Evolutionary conservation across 768 basidiomycete species (phyloP), one percentile per base, ranked within the genome.

Genomic region (Russula sp.): DNA sequence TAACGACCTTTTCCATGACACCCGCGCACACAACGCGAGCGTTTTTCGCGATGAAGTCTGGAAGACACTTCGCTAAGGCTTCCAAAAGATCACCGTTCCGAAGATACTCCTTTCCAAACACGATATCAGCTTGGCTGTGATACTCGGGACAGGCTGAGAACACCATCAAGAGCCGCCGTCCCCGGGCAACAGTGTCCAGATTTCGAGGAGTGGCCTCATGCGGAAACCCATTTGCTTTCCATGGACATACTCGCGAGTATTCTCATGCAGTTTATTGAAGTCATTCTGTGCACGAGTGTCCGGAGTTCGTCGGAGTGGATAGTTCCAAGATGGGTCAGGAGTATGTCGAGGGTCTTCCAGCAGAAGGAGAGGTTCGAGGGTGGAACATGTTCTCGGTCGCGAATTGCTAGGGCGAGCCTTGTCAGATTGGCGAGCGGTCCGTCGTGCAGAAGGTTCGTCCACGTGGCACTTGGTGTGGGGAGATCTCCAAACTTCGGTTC

Each of bases 381-480:
- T 5, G 30, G 32, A 11, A 22, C 57, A 14, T 22, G 20, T 20
- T 53, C 52, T 14, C 46, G 2, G 5, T 5, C 24, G 14, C 26
- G 57, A 36, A 64, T 7, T 20, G 51, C 51, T 6, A 32, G 11
- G 24, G 57, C 50, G 5, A 64, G 57, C 7, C 34, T 48, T n/a
- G 44, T 40, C 34, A 64, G 38, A 48, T 64, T 64, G 34, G 48
- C 28, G 5, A 64, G 63, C 1, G 63, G 42, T 18, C 57, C 63
- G 34, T 59, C 57, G 44, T 18, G 40, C n/a, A 64, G 34, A 48
- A 64, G 52, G 22, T 1, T 34, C 9, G 18, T 8, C 51, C 63
- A 36, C 50, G 10, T 58, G n/a, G n/a, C n/a, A n/a, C n/a, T n/a
- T n/a, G n/a, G n/a, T n/a, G n/a, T n/a, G n/a, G 30, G 18, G 42